Evolutionary conservation across 495 filamentous ascomycete genomes (phyloP), one percentile per base, ranked within the genome.

Genomic region (Niebla homalea): DNA sequence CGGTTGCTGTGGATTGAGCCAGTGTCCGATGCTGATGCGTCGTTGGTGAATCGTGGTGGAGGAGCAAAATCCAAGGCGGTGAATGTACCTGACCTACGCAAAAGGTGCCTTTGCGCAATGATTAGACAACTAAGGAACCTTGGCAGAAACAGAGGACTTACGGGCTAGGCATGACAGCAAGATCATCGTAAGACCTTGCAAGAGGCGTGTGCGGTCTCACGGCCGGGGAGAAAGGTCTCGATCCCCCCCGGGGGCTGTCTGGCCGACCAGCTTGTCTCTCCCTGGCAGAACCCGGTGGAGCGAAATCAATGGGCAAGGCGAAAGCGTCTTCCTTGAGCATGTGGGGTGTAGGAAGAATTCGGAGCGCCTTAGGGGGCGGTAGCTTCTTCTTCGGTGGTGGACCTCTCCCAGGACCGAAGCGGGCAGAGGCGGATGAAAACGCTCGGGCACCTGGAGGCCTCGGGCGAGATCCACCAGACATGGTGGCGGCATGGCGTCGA

Each of bases 11-110:
- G 84, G 57, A 96, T 87, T 60, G 87, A 93, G 51, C 90, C 92
- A 0, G 87, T 76, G 54, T 97, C 92, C 58, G 88, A 95, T 42
- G 62, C 72, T 48, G 66, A 69, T 45, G 88, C 86, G 44, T 66
- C 67, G 55, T 83, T 83, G 64, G 76, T 84, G 67, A 94, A 90
- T 47, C 85, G 83, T 46, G 83, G 80, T 37, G 88, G 90, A 22
- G 90, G 89, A n/a, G 89, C 89, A 64, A 98, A 98, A 67, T 97
- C 93, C 25, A 98, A 76, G 11, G 70, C 82, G 2, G 89, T 94
- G 62, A 86, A 98, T 4, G 88, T 86, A 56, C 82, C 77, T 3
- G 89, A 95, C 62, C 92, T 95, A 56, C 87, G 82, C 46, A 98
- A 78, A 42, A 80, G 65, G 67, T 96, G 85, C 18, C 87, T 92